A percentile compares a stretch with the other conserved stretches of the same genome.
Evolutionary conservation across 345 rosid genomes (phyloP).

Genomic region (Linum tenue): DNA sequence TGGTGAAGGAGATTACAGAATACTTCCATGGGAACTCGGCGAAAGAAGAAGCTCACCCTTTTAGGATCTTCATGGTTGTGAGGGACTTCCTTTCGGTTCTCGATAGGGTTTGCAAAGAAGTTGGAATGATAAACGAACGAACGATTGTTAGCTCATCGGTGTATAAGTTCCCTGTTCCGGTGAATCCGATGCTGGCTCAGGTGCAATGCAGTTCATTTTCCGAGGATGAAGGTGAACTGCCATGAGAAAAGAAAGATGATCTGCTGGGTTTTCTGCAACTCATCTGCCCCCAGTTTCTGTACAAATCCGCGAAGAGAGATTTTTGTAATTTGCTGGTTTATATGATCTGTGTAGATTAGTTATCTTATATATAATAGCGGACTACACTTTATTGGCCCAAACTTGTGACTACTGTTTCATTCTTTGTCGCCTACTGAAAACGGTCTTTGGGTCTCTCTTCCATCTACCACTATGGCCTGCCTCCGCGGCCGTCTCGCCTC

Average conservation of each 20-base stretch:
- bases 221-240: conserved; percentile 50
- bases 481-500: no score
- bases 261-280: conserved; percentile 26
- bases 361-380: background rate
- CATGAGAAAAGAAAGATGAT: conserved; percentile 14
- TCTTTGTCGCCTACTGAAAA: no score
- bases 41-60: conserved; percentile 96
- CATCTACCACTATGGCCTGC: no score
- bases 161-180: conserved; percentile 69
- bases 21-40: conserved; percentile 99
- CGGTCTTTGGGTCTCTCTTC: no score
- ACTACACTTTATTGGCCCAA: no score
- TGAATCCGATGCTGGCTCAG: conserved; percentile 42
- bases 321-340: conserved; percentile 19
- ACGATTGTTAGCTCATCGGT: conserved; percentile 66
- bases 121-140: conserved; percentile 77
- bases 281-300: conserved; percentile 26
- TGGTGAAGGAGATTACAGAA: conserved; percentile 93
- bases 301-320: conserved; percentile 36
- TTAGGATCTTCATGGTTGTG: conserved; percentile 95
- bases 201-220: conserved; percentile 32
- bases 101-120: conserved; percentile 94
- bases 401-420: no score
- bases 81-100: conserved; percentile 78
- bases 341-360: conserved; percentile 35